Evolutionary conservation across 73 alveolate genomes (phyloP).

Genomic region (Paramecium bursaria): DNA sequence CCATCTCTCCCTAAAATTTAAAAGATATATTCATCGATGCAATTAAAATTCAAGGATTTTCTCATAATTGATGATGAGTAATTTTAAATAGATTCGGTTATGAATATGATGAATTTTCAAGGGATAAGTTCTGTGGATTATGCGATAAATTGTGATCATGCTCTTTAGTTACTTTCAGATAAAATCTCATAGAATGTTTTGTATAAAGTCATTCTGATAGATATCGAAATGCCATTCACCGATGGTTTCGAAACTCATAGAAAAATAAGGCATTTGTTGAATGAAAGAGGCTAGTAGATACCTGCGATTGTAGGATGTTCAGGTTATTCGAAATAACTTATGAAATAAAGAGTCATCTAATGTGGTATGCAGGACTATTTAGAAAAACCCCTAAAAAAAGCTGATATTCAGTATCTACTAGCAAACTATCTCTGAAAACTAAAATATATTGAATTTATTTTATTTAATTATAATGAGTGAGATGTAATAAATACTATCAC

Average conservation of each 20-base stretch:
- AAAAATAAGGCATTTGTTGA: background rate
- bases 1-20: background rate
- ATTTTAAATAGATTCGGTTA: background rate
- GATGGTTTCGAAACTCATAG: constrained; percentile 40
- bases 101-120: background rate
- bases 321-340: background rate
- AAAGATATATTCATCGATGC: background rate
- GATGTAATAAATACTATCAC: too few relatives aligned
- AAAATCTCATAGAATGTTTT: background rate
- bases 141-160: constrained; percentile 48
- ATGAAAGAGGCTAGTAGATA: background rate
- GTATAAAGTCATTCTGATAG: constrained; percentile 10
- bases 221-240: constrained; percentile 43
- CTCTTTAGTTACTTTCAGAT: background rate
- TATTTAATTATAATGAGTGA: too few relatives aligned
- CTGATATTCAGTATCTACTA: background rate
- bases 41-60: background rate
- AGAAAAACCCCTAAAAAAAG: background rate
- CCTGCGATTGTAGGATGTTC: background rate
- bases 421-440: too few relatives aligned
- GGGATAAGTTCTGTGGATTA: constrained; percentile 32
- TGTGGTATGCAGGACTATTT: background rate
- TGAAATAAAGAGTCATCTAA: too few relatives aligned
- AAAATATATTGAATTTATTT: too few relatives aligned
- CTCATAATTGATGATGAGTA: constrained; percentile 34